Base-by-base conservation (phyloP, 2,329 filamentous ascomycete species). In the Zymoseptoria brevis region DNA sequence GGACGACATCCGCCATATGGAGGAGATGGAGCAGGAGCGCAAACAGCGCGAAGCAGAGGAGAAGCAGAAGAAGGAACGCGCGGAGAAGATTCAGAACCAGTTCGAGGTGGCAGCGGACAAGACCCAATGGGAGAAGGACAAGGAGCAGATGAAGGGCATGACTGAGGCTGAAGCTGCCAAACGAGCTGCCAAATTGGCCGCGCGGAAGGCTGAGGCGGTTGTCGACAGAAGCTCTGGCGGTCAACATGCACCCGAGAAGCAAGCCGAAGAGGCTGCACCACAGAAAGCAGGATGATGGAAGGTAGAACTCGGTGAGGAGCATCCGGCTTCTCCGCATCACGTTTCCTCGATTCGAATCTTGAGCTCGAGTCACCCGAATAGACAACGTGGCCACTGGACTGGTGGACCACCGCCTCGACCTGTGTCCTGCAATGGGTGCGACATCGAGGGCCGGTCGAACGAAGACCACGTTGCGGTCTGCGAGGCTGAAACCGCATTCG, bases 1-100 rank as follows among this genome's bases (percentile, higher is more conserved):
- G 16, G 94, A 99, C 70, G 94, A 99, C 70, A 89, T 97, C 63
- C 87, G 89, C 60, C 94, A 97, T 71, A 99, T 99, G 94, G 93
- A 92, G 83, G 91, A 96, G 76, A 96, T 97, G 93, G 93, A 97
- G 72, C 81, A 86, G 64, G 92, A 97, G 72, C 85, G 88, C 57
- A 81, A 89, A 64, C 85, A 84, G 24, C 87, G 86, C 53, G 93
- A 96, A 73, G 82, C 85, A 29, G 90, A 94, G 73, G 90, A 95
- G 71, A 82, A 84, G 66, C 85, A 87, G 62, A 86, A 87, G 70
- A 82, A 83, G 22, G 87, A 90, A 61, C 84, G 85, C 58, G 79
- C 86, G 66, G 86, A 90, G 71, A 90, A 90, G 75, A 85, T 94
- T 61, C 88, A 93, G 68, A 85, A 90, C 57, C 81, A 88, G 53